phyloP scores from a whole-genome alignment of 495 filamentous ascomycete genomes.

The Ramalina intermedia region DNA sequence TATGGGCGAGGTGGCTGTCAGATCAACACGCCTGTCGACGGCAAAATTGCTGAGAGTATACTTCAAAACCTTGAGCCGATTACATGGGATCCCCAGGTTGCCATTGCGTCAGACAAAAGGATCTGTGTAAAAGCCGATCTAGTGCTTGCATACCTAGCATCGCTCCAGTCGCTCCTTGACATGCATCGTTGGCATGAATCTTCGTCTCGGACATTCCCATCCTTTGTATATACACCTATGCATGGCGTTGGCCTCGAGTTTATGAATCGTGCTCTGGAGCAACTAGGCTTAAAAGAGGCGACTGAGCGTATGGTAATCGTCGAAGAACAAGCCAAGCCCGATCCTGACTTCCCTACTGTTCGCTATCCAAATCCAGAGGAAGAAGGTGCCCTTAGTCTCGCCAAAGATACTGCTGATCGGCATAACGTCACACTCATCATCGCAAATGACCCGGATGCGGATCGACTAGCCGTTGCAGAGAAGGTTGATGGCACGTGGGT shows the following conservation, averaged over 20 bases:
- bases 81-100: conserved; percentile 36
- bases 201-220: neutral
- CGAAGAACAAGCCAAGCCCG: conserved; percentile 36
- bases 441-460: conserved; percentile 60
- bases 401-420: conserved; percentile 39
- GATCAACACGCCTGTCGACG: conserved; percentile 50
- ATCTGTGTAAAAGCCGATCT: conserved; percentile 21
- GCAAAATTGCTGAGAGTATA: conserved; percentile 46
- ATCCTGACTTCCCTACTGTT: conserved; percentile 59
- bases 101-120: conserved; percentile 13
- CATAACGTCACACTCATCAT: conserved; percentile 37
- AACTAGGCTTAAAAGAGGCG: conserved; percentile 17
- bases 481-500: conserved; percentile 44
- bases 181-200: neutral
- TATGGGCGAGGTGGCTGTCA: conserved; percentile 47
- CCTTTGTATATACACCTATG: conserved; percentile 53
- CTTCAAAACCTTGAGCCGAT: conserved; percentile 39
- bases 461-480: conserved; percentile 55
- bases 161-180: conserved; percentile 16
- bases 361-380: conserved; percentile 63
- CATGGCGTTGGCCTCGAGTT: conserved; percentile 47
- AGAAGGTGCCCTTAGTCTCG: conserved; percentile 50
- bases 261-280: conserved; percentile 31
- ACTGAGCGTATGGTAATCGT: conserved; percentile 29
- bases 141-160: conserved; percentile 28